Base-by-base conservation (phyloP, 2,329 filamentous ascomycete genomes). In the Clarireedia hainanense region DNA sequence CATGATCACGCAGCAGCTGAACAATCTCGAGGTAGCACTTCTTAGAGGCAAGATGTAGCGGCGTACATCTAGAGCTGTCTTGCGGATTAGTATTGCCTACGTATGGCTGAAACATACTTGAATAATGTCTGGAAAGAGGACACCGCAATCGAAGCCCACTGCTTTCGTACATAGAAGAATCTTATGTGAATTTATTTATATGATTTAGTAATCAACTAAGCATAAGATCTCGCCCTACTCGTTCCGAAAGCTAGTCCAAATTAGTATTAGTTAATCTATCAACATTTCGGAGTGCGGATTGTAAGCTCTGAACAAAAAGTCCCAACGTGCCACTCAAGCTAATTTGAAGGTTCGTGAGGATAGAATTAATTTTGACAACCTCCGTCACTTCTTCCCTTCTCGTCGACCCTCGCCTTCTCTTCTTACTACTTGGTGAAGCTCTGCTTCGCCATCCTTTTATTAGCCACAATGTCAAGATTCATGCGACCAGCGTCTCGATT, bases 401-500 rank as follows among this genome's bases (percentile, higher is more conserved):
- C 20, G 6, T 14, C 30, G 1, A 43, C 9, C 12, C 37, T 55
- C 39, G 36, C 39, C 24, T 15, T 27, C 39, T 17, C 42, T 46
- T 55, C 46, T 50, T 36, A 50, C 36, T 55, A 42, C 52, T 50
- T 55, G 17, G 14, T 40, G 24, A 55, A 42, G 52, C 23, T 12
- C 42, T 46, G 23, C 20, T 46, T 24, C 23, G 12, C 23, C 42
- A 12, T 23, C 10, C 42, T 27, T 39, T 50, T 45, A 39, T 39
- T 46, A 42, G 37, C 40, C 59, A 68, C 61, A 60, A 70, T 70
- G 68, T 70, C 80, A 66, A 77, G 82, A 74, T 73, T 86, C 65
- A 75, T 85, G 72, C 81, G 82, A 71, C 83, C 83, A 65, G 80
- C 82, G 65, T 76, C 80, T 67, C 79, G 81, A 71, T 75, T 85